A percentile compares a stretch with the other conserved stretches of the same genome.
These are phyloP conservation scores for Phaeosphaeria sp. DNA, from an alignment of 2,329 filamentous ascomycete species.

Conservation along the genomic window DNA sequence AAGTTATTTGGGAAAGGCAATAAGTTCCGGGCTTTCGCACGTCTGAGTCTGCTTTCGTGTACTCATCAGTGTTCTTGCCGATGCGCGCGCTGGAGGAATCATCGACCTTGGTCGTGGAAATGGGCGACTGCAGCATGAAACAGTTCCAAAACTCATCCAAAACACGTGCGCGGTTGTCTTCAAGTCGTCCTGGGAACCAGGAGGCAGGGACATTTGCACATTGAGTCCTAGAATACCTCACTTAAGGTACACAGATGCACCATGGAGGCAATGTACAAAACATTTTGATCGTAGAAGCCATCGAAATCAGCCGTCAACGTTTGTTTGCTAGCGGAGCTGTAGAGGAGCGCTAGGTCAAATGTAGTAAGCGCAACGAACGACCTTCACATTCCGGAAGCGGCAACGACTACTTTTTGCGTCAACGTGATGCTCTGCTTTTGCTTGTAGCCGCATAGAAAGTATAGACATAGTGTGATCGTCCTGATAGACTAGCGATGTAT, in stretches of 20 bases:
- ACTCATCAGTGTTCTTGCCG: not conserved
- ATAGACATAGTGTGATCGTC: too few species aligned
- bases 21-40: not conserved
- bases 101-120: not conserved
- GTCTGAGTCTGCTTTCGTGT: not conserved
- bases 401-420: not conserved
- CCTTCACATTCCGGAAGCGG: not conserved
- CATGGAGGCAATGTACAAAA: not conserved
- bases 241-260: not conserved
- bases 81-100: not conserved
- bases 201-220: not conserved
- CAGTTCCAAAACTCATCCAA: conserved; percentile 3
- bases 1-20: not conserved
- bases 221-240: not conserved
- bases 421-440: too few species aligned
- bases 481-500: not conserved
- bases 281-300: too few species aligned
- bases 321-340: not conserved
- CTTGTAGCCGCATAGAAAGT: too few species aligned
- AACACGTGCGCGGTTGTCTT: not conserved
- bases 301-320: not conserved
- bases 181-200: not conserved
- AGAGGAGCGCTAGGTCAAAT: not conserved
- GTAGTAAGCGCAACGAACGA: not conserved
- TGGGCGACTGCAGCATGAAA: not conserved